These are phyloP conservation scores for Pythium folliculosum DNA, from an alignment of 352 stramenopile species.

Conservation along the genomic window DNA sequence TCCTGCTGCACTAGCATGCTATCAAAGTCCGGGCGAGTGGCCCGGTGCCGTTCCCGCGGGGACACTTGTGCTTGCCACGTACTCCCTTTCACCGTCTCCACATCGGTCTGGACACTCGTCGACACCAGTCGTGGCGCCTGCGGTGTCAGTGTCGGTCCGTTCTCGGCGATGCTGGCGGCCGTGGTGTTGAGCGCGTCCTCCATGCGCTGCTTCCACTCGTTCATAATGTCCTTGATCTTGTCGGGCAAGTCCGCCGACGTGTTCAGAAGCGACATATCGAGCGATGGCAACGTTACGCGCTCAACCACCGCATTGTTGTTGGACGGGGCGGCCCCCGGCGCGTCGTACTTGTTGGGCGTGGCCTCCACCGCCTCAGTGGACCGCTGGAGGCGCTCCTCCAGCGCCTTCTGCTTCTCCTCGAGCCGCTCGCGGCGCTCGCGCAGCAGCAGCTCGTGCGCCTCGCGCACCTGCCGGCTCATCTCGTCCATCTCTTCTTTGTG, in stretches of 20 bases:
- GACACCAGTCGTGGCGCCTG: not conserved
- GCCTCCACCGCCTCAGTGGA: not conserved
- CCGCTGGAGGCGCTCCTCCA: constrained; percentile 47
- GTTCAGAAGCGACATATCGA: constrained; percentile 58
- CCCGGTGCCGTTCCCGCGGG: too few species aligned
- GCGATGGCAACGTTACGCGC: not conserved
- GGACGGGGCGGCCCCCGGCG: not conserved
- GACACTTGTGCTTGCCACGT: too few species aligned
- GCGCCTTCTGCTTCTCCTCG: constrained; percentile 57
- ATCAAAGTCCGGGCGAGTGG: constrained; percentile 5
- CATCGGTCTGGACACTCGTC: constrained; percentile 22
- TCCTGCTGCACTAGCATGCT: not conserved
- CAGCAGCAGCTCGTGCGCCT: constrained; percentile 56
- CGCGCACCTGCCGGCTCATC: constrained; percentile 43
- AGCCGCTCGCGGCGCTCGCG: constrained; percentile 55
- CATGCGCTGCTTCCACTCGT: constrained; percentile 65
- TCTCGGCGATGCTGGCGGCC: constrained; percentile 21
- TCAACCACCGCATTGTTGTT: not conserved
- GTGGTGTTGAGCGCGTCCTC: constrained; percentile 40
- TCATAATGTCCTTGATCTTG: constrained; percentile 58
- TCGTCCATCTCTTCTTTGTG: constrained; percentile 41
- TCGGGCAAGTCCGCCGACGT: constrained; percentile 57
- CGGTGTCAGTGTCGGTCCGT: not conserved
- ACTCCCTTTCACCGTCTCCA: too few species aligned
- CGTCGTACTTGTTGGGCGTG: constrained; percentile 21